Evolutionary conservation across 2,329 filamentous ascomycete species (phyloP).

Genomic region (Fusarium fracticaudum): DNA sequence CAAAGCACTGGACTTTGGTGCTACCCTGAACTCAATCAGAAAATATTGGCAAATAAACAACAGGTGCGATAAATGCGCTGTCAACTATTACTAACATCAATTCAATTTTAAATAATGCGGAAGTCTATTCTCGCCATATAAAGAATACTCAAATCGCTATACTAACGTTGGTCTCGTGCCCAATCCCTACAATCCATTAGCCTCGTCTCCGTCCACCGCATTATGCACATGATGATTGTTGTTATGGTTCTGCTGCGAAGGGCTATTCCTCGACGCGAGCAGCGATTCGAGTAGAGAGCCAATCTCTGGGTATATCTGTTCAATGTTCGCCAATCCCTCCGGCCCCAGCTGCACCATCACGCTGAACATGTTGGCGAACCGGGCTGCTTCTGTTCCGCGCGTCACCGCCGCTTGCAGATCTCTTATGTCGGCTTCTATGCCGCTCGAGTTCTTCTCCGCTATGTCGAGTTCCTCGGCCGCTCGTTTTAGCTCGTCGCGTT

Average conservation of each 20-base stretch:
- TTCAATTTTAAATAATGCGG: background rate
- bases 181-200: constrained; percentile 27
- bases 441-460: constrained; percentile 29
- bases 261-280: constrained; percentile 32
- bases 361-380: constrained; percentile 41
- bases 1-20: background rate
- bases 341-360: constrained; percentile 42
- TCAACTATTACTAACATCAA: background rate
- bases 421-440: constrained; percentile 39
- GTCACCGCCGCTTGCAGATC: constrained; percentile 36
- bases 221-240: constrained; percentile 31
- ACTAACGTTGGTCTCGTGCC: background rate
- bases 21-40: background rate
- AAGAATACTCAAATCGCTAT: constrained; percentile 19
- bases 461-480: constrained; percentile 30
- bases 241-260: constrained; percentile 8
- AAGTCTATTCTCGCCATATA: constrained; percentile 14
- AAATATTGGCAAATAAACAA: background rate
- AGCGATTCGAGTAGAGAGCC: constrained; percentile 41
- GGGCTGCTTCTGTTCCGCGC: constrained; percentile 37
- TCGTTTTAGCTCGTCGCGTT: constrained; percentile 30
- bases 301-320: constrained; percentile 45
- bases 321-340: constrained; percentile 39
- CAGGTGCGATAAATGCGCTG: background rate
- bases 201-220: constrained; percentile 14